A percentile compares a stretch with the other conserved stretches of the same genome.
phyloP scores from a whole-genome alignment of 805 yeast genomes.

The Starmera caribaea region DNA sequence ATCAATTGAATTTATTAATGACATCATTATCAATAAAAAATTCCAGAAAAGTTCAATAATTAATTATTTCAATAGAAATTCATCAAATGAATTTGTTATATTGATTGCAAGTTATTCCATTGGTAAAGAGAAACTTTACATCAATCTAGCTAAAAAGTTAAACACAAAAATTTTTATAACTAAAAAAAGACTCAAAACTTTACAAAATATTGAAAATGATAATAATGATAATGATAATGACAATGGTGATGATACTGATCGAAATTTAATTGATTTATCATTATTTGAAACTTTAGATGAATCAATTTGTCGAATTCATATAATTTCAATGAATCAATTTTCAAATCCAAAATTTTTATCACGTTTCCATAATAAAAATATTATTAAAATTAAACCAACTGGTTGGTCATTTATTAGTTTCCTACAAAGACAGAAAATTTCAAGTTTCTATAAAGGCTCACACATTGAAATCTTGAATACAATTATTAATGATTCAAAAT shows the following conservation, averaged over 20 bases:
- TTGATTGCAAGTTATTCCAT: constrained; percentile 85
- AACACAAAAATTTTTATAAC: constrained; percentile 42
- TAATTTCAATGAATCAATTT: constrained; percentile 59
- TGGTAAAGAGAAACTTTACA: constrained; percentile 84
- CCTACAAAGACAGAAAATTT: neutral
- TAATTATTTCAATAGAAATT: constrained; percentile 22
- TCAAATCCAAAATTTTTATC: constrained; percentile 22
- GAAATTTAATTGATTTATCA: constrained; percentile 1
- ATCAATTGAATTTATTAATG: constrained; percentile 43
- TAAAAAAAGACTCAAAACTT: constrained; percentile 21
- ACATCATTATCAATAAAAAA: constrained; percentile 23
- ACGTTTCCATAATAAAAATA: constrained; percentile 16
- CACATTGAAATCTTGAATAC: neutral
- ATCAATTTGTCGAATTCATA: constrained; percentile 42
- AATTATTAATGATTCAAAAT: neutral
- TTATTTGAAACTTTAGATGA: constrained; percentile 1
- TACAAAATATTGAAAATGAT: constrained; percentile 1
- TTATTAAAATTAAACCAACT: constrained; percentile 76
- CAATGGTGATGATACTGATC: too few species aligned
- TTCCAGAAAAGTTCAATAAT: constrained; percentile 21
- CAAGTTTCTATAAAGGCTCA: neutral
- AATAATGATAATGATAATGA: too few species aligned
- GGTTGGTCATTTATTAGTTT: constrained; percentile 62
- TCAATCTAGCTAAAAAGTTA: constrained; percentile 45
- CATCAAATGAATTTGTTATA: constrained; percentile 34